phyloP scores from a whole-genome alignment of 768 basidiomycete species.

The Boletus rex-veris region DNA sequence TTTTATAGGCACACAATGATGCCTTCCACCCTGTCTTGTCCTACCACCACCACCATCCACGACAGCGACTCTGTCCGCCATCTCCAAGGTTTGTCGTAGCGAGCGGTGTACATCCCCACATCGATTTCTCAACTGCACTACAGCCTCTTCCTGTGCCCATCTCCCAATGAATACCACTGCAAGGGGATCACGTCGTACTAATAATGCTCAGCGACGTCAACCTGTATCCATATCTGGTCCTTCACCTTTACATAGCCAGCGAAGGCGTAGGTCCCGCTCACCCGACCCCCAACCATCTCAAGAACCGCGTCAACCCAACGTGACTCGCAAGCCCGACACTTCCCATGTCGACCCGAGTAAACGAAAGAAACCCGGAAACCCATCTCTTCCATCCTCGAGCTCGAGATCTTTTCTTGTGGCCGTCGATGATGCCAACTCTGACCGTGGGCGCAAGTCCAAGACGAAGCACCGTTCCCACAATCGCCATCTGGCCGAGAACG shows the following conservation, averaged over 20 bases:
- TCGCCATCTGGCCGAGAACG: constrained; percentile 23
- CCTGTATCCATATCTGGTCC: constrained; percentile 15
- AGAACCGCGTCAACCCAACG: constrained; percentile 8
- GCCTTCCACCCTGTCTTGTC: not conserved
- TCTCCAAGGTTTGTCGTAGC: constrained; percentile 4
- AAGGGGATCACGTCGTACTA: constrained; percentile 25
- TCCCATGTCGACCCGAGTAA: constrained; percentile 23
- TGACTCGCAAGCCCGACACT: constrained; percentile 19
- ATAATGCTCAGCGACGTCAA: constrained; percentile 24
- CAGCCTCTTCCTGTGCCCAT: not conserved
- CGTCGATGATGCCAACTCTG: constrained; percentile 25
- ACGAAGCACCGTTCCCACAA: constrained; percentile 25
- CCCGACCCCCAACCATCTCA: constrained; percentile 28
- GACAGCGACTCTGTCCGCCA: not conserved
- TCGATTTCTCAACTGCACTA: not conserved
- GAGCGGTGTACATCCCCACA: not conserved
- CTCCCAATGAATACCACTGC: constrained; percentile 22
- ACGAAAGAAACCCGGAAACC: constrained; percentile 29
- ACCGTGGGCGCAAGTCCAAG: constrained; percentile 34
- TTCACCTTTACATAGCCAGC: constrained; percentile 15
- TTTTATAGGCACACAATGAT: constrained; percentile 9
- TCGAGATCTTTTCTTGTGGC: constrained; percentile 29
- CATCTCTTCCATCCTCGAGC: constrained; percentile 10
- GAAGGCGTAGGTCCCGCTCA: constrained; percentile 35
- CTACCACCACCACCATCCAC: constrained; percentile 6